Evolutionary conservation across 116 monocot genomes (phyloP), one percentile per base, ranked within the genome.

Genomic region (Cymodocea nodosa): DNA sequence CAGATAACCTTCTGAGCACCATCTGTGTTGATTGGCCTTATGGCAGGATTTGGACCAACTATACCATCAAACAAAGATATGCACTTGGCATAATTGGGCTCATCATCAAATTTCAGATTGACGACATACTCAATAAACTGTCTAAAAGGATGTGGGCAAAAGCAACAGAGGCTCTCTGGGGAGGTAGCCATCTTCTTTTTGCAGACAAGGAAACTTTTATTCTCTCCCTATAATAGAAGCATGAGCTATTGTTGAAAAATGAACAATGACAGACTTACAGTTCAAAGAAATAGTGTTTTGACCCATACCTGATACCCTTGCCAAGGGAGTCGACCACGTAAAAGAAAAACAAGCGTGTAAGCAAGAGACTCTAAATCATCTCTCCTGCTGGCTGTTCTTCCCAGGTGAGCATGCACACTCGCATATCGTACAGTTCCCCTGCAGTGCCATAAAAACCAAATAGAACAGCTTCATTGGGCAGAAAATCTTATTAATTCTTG

Each of bases 121-220:
- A 97, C 97, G 9, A 97, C 97, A 82, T 91, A 88, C 67, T 97
- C 97, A n/a, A 88, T 72, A 73, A 97, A 97, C 50, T 83, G 78
- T 76, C 66, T 87, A 67, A 97, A 97, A 4, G 97, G 91, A 24
- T 50, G 65, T 12, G 97, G 97, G 51, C 88, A 91, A 76, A 87
- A 90, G 75, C 83, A 85, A 71, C 88, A 97, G 4, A 97, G 68
- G 67, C 76, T 64, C 19, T 91, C 85, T 50, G 91, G 88, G 30
- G 97, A 88, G 22, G 91, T 91, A n/a, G 83, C 91, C 97, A 97
- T 97, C 68, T 97, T 97, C 82, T 97, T 97, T 74, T 97, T 97
- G 76, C 91, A 97, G 30, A 97, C 97, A 75, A 97, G 85, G 71
- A 91, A 97, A 25, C 91, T 79, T 80, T 91, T 97, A 64, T 86